Conservation (phyloP, 2,329 filamentous ascomycete genomes). For the Fusarium domesticum region DNA sequence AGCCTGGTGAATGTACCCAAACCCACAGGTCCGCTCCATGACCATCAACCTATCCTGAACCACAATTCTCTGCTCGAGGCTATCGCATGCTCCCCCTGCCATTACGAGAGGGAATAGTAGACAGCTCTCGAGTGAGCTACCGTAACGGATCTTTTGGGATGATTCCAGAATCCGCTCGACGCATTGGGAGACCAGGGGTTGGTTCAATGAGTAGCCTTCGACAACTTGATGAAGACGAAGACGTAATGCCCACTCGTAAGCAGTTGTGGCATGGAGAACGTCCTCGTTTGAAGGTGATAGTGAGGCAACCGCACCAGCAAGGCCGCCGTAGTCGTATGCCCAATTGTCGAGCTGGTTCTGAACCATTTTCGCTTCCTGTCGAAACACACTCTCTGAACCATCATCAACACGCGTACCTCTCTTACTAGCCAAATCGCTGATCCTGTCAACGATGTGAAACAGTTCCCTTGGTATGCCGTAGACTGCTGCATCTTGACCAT, state of each 20-base stretch:
- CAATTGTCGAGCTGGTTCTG: slow-evolving; percentile 38
- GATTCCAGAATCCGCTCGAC: slow-evolving; percentile 36
- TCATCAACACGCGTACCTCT: slow-evolving; percentile 32
- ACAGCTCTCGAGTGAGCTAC: slow-evolving; percentile 40
- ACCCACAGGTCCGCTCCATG: slow-evolving; percentile 44
- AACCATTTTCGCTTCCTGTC: slow-evolving; percentile 18
- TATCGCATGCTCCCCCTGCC: slow-evolving; percentile 38
- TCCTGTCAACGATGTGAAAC: slow-evolving; percentile 34
- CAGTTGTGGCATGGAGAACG: slow-evolving; percentile 35
- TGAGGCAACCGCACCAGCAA: slow-evolving; percentile 25
- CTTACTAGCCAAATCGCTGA: slow-evolving; percentile 35
- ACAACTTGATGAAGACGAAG: slow-evolving; percentile 43
- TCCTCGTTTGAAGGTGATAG: slow-evolving; percentile 26
- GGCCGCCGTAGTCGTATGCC: slow-evolving; percentile 32
- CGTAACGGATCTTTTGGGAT: slow-evolving; percentile 40
- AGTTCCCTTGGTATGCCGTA: slow-evolving; percentile 38
- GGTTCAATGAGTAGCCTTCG: slow-evolving; percentile 38
- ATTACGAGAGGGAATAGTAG: slow-evolving; percentile 43
- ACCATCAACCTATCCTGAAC: slow-evolving; percentile 25
- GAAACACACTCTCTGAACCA: slow-evolving; percentile 31
- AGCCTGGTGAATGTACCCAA: slow-evolving; percentile 42
- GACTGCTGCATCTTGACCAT: slow-evolving; percentile 33
- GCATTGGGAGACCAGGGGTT: slow-evolving; percentile 33
- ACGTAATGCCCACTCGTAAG: slow-evolving; percentile 42
- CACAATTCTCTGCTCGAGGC: slow-evolving; percentile 33